Evolutionary conservation across 2,329 filamentous ascomycete species (phyloP).

Genomic region (Aspergillus melleus): DNA sequence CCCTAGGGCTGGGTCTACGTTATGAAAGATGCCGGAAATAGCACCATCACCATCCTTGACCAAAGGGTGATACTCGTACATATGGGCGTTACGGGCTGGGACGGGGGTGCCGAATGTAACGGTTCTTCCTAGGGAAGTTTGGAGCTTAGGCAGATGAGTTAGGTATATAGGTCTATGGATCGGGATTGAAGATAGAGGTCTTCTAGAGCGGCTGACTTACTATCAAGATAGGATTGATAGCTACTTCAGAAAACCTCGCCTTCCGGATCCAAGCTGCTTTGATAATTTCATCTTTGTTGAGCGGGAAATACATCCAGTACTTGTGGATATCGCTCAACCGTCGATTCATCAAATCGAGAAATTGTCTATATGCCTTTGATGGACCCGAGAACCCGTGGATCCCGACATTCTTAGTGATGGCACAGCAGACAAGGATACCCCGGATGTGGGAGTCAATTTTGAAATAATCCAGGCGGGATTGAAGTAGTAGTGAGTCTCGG

Average conservation of each 20-base stretch:
- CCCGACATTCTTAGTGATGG: conserved; percentile 1
- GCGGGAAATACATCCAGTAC: conserved; percentile 16
- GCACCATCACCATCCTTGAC: conserved; percentile 8
- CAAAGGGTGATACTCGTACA: conserved; percentile 10
- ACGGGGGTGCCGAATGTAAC: conserved; percentile 14
- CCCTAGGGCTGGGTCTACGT: conserved; percentile 5
- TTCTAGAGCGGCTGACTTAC: conserved; percentile 11
- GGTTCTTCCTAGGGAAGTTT: conserved; percentile 14
- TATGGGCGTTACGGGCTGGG: neutral
- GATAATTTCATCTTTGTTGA: conserved; percentile 12
- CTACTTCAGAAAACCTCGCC: neutral
- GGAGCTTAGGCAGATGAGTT: conserved; percentile 12
- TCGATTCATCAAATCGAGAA: conserved; percentile 11
- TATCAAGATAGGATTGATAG: conserved; percentile 3
- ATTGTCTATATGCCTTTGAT: conserved; percentile 5
- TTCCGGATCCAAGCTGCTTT: conserved; percentile 12
- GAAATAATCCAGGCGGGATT: conserved; percentile 12
- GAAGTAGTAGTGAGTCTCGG: neutral
- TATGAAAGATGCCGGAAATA: conserved; percentile 18
- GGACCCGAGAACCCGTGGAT: conserved; percentile 13
- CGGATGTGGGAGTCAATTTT: conserved; percentile 7
- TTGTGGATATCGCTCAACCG: neutral
- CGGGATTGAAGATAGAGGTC: neutral
- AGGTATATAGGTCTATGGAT: neutral
- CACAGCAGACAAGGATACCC: conserved; percentile 17